Base-by-base conservation (phyloP, 768 basidiomycete genomes). In the Boletales sp. region DNA sequence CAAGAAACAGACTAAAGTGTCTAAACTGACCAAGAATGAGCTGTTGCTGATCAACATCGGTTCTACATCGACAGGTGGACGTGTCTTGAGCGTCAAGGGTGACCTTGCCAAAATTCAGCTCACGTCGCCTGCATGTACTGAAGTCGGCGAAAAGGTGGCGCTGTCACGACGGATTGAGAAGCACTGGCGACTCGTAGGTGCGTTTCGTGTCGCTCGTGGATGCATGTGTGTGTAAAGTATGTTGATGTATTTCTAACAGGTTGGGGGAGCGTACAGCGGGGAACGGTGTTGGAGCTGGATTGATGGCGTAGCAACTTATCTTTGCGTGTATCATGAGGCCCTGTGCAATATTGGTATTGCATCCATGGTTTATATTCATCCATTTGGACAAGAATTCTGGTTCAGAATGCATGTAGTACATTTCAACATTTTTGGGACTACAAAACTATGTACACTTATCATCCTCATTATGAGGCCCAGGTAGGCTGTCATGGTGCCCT, bases 101-200 rank as follows among this genome's bases (percentile, higher is more conserved):
- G 94, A 97, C 70, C 76, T 97, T 8, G 94, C 94, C 14, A 93
- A 92, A 74, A 94, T 95, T 51, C 86, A 93, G 60, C 72, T 98
- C 48, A 97, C 94, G 29, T 87, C 87, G 2, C 97, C 97, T 0
- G 93, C 93, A 9, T 97, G 97, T 68, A 95, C 94, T 27, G 94
- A 97, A 68, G 81, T 97, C 32, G 93, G 92, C 12, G 97, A 99
- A 73, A 98, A 98, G 78, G 95, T 99, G 32, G 97, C 95, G 3
- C 70, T 98, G 38, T 92, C 89, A 29, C 78, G 95, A 51, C 80
- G 95, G 57, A 97, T 98, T 57, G 95, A 97, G 73, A 97, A 97
- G 74, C 94, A 95, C 74, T 97, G 94, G 94, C 87, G 94, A 49
- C 81, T 97, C 60, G 94, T 97, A 47, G 94, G 91, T 86, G 62